Evolutionary conservation across 106 monocot genomes (phyloP).

Genomic region (Acorus gramineus): DNA sequence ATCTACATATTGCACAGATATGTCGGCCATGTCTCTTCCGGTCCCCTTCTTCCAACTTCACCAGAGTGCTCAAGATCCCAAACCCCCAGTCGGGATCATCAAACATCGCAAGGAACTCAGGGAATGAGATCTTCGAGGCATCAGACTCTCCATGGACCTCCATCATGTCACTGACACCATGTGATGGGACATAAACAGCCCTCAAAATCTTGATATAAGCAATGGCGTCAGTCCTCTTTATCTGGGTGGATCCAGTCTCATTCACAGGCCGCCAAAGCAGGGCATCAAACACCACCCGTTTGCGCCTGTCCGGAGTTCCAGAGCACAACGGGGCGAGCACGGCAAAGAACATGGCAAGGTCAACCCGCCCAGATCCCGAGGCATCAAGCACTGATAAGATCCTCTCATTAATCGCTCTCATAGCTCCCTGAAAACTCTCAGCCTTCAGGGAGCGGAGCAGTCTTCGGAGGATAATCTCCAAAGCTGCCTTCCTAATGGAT

Average conservation of each 20-base stretch:
- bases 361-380: conserved; percentile 81
- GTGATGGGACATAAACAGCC: conserved; percentile 85
- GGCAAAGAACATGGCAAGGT: conserved; percentile 88
- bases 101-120: conserved; percentile 88
- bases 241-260: conserved; percentile 36
- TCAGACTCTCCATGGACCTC: conserved; percentile 83
- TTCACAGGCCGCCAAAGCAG: conserved; percentile 69
- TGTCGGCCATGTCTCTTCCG: conserved; percentile 59
- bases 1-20: conserved; percentile 76
- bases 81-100: conserved; percentile 98
- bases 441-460: conserved; percentile 73
- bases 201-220: conserved; percentile 71
- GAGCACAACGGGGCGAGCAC: conserved; percentile 75
- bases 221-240: conserved; percentile 59
- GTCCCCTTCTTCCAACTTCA: conserved; percentile 88
- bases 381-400: conserved; percentile 78
- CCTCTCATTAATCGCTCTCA: conserved; percentile 85
- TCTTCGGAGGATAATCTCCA: conserved; percentile 74
- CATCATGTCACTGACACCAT: conserved; percentile 74
- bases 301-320: conserved; percentile 50
- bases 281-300: conserved; percentile 69
- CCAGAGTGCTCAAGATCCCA: conserved; percentile 75
- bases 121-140: conserved; percentile 54
- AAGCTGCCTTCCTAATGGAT: conserved; percentile 84
- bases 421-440: conserved; percentile 77